phyloP scores from a whole-genome alignment of 768 basidiomycete species.

The Postia placenta region DNA sequence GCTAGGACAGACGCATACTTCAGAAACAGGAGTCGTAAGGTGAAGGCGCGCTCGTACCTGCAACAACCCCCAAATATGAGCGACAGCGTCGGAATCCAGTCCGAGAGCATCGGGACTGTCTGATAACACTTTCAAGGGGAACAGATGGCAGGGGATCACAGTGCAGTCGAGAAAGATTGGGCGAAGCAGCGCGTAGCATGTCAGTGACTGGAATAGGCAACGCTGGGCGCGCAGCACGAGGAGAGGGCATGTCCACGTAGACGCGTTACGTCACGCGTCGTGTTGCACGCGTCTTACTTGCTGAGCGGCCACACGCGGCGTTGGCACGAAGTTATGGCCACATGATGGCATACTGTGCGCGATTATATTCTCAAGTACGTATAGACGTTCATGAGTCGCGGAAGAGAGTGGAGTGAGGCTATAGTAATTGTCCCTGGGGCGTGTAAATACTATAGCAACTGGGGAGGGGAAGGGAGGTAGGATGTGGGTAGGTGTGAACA shows the following conservation, averaged over 20 bases:
- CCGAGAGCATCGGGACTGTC: constrained; percentile 14
- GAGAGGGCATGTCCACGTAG: not conserved
- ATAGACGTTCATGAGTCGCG: too few species aligned
- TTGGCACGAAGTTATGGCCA: too few species aligned
- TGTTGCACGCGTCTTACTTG: not conserved
- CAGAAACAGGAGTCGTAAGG: not conserved
- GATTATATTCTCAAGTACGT: too few species aligned
- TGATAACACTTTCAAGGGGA: not conserved
- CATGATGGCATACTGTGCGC: too few species aligned
- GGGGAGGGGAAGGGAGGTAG: not conserved
- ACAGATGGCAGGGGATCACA: too few species aligned
- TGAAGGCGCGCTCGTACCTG: constrained; percentile 35
- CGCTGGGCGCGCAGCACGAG: not conserved
- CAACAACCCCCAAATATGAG: constrained; percentile 92
- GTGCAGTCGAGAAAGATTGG: too few species aligned
- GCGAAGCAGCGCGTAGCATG: too few species aligned
- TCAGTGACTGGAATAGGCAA: not conserved
- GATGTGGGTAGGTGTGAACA: constrained; percentile 10
- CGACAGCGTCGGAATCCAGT: constrained; percentile 62
- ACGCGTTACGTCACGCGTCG: constrained; percentile 1
- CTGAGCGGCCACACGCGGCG: too few species aligned
- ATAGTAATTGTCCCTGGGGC: not conserved
- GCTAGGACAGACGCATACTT: constrained; percentile 29
- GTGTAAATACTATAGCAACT: not conserved
- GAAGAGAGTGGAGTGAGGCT: too few species aligned